Conservation (phyloP, 495 filamentous ascomycete genomes). For the Penicillium coprophilum region DNA sequence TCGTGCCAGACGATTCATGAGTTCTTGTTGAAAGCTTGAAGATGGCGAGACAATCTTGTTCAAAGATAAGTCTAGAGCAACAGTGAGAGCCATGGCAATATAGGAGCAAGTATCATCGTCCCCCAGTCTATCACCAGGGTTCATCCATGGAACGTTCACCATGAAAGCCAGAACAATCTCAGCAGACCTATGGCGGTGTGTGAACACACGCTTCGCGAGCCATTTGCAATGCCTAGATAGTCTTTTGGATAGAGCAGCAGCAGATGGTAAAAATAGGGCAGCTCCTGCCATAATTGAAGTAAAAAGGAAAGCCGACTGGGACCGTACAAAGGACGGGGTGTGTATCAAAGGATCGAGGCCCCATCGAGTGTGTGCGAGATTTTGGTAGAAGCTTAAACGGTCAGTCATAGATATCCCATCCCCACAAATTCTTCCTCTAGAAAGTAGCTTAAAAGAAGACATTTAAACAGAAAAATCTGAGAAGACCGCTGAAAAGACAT, state of each 20-base stretch:
- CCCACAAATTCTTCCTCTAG: too few relatives aligned
- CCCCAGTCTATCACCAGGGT: conserved; percentile 61
- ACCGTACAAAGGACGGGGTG: conserved; percentile 61
- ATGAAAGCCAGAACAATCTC: conserved; percentile 74
- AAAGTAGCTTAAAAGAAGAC: neutral
- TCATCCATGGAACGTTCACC: conserved; percentile 78
- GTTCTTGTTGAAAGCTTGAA: conserved; percentile 47
- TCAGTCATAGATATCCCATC: conserved; percentile 13
- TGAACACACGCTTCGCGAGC: conserved; percentile 59
- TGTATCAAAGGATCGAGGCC: conserved; percentile 67
- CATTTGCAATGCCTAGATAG: conserved; percentile 63
- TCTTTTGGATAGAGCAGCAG: conserved; percentile 60
- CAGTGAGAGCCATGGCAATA: conserved; percentile 64
- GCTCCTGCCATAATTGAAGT: conserved; percentile 67
- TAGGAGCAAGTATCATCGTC: conserved; percentile 74
- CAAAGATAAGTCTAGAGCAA: conserved; percentile 66
- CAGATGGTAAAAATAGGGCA: conserved; percentile 61
- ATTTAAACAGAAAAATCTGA: too few relatives aligned
- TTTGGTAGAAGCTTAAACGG: conserved; percentile 59
- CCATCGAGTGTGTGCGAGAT: conserved; percentile 73
- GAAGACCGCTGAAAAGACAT: too few relatives aligned
- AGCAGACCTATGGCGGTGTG: conserved; percentile 60
- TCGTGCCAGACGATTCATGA: conserved; percentile 50
- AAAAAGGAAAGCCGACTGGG: conserved; percentile 66
- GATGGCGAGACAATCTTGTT: conserved; percentile 66